Evolutionary conservation across 2,329 filamentous ascomycete genomes (phyloP).

Genomic region (Xylaria hypoxylon): DNA sequence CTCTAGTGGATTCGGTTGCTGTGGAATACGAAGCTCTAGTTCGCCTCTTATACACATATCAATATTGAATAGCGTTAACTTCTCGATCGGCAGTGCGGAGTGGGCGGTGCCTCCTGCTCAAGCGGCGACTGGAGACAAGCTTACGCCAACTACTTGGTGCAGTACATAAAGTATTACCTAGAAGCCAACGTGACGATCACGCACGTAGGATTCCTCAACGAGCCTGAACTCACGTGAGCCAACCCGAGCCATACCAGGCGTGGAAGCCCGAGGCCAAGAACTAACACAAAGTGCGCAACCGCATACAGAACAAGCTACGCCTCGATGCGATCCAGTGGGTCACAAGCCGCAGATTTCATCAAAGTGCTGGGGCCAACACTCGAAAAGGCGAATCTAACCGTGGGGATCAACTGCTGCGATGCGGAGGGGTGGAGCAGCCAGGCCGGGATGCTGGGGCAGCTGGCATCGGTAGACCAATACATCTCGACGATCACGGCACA

Average conservation of each 20-base stretch:
- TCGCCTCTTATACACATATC: not conserved
- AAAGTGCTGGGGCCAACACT: slow-evolving; percentile 58
- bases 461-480: slow-evolving; percentile 49
- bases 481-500: slow-evolving; percentile 58
- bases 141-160: slow-evolving; percentile 61
- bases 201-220: slow-evolving; percentile 62
- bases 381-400: slow-evolving; percentile 49
- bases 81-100: slow-evolving; percentile 51
- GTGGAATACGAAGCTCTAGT: not conserved
- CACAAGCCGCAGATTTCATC: slow-evolving; percentile 54
- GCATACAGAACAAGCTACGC: slow-evolving; percentile 51
- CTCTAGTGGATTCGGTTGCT: not conserved
- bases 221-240: slow-evolving; percentile 54
- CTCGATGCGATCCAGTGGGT: slow-evolving; percentile 47
- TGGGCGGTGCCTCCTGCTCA: slow-evolving; percentile 53
- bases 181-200: slow-evolving; percentile 58
- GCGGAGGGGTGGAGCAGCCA: slow-evolving; percentile 39
- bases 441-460: slow-evolving; percentile 26
- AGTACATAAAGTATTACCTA: slow-evolving; percentile 61
- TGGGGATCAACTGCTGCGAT: slow-evolving; percentile 42
- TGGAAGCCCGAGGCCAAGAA: not conserved
- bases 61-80: slow-evolving; percentile 3
- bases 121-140: slow-evolving; percentile 61
- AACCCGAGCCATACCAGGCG: not conserved
- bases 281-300: not conserved